phyloP scores from a whole-genome alignment of 371 early-diverging fungal genomes.

The Mortierella sp. region DNA sequence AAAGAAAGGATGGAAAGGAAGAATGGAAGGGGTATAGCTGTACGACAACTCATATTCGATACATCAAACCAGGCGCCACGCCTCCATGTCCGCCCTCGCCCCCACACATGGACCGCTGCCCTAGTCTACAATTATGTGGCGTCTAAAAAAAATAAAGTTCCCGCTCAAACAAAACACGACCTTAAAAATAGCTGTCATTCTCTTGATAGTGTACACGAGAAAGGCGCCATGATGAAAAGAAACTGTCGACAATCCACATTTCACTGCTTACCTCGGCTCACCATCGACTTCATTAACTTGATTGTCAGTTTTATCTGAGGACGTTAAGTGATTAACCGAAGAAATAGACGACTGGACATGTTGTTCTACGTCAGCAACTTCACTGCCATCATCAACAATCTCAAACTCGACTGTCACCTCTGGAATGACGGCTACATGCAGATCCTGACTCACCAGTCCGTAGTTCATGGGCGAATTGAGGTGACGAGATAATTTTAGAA shows the following conservation, averaged over 20 bases:
- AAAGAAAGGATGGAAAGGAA: not conserved
- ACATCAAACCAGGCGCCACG: not conserved
- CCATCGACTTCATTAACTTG: not conserved
- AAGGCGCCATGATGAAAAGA: not conserved
- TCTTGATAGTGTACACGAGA: not conserved
- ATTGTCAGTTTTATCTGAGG: not conserved
- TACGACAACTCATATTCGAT: no score
- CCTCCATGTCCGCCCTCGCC: no score
- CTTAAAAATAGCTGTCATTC: not conserved
- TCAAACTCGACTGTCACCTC: conserved; percentile 28
- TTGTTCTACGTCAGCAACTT: not conserved
- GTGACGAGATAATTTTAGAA: not conserved
- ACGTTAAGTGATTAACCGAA: no score
- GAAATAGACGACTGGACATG: not conserved
- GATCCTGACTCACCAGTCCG: conserved; percentile 8
- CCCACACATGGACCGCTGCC: no score
- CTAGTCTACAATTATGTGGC: not conserved
- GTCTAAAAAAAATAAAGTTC: not conserved
- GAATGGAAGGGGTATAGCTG: not conserved
- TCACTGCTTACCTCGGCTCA: conserved; percentile 11
- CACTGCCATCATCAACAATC: conserved; percentile 8
- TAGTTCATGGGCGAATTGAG: conserved; percentile 9
- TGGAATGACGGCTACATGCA: conserved; percentile 22
- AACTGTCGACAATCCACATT: not conserved
- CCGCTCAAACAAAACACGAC: not conserved